Conservation (phyloP, 2,329 filamentous ascomycete species). For the Claviceps spartinae region DNA sequence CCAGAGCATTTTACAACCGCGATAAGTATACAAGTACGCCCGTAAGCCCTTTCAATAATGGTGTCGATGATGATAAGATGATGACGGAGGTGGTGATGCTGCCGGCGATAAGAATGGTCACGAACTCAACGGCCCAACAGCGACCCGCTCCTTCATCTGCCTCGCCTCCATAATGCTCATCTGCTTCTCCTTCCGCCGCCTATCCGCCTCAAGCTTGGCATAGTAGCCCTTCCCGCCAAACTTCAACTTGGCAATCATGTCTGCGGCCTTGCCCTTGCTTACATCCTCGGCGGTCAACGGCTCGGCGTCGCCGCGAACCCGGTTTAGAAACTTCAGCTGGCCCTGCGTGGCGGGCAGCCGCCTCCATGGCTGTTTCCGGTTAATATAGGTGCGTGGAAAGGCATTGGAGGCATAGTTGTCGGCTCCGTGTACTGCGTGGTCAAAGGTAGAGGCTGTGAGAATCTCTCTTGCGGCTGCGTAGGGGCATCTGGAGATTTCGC, state of each 20-base stretch:
- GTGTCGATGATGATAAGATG: no score
- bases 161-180: constrained; percentile 24
- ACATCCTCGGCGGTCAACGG: constrained; percentile 42
- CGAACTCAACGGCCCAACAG: constrained; percentile 37
- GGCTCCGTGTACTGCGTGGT: constrained; percentile 67
- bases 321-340: constrained; percentile 59
- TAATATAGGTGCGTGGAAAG: constrained; percentile 56
- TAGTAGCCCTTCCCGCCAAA: constrained; percentile 63
- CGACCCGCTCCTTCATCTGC: constrained; percentile 35
- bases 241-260: constrained; percentile 88
- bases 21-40: no score
- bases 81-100: not conserved
- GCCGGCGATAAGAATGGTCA: constrained; percentile 4
- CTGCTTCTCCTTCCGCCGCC: constrained; percentile 32
- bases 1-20: no score
- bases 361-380: constrained; percentile 57
- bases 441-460: constrained; percentile 50
- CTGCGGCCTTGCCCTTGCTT: constrained; percentile 67
- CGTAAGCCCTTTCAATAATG: no score
- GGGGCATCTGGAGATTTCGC: constrained; percentile 35
- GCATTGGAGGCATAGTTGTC: constrained; percentile 63
- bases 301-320: constrained; percentile 38
- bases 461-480: constrained; percentile 58
- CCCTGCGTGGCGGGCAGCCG: constrained; percentile 46
- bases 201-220: constrained; percentile 35